A percentile compares a stretch with the other conserved stretches of the same genome.
phyloP scores from a whole-genome alignment of 495 filamentous ascomycete species.

The Neohortaea acidophila region DNA sequence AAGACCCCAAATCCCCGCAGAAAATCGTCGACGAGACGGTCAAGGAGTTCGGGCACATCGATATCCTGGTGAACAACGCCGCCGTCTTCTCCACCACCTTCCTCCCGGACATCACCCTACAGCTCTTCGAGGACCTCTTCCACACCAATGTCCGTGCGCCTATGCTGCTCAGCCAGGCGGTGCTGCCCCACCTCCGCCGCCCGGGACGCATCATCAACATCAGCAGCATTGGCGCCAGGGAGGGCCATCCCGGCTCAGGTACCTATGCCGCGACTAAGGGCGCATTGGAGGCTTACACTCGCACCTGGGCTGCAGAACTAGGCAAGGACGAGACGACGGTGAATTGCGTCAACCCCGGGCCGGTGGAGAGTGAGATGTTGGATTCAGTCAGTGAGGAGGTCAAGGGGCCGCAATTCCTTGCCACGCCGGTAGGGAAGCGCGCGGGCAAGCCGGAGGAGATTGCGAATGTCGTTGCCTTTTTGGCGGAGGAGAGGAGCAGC shows the following conservation, averaged over 20 bases:
- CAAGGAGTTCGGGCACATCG: slow-evolving; percentile 24
- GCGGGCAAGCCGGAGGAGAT: slow-evolving; percentile 23
- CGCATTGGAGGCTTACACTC: slow-evolving; percentile 33
- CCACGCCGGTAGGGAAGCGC: slow-evolving; percentile 28
- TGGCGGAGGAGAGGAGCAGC: slow-evolving; percentile 19
- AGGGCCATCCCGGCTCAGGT: slow-evolving; percentile 25
- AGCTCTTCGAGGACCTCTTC: slow-evolving; percentile 28
- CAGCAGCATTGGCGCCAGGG: slow-evolving; percentile 32
- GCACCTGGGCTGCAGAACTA: slow-evolving; percentile 31
- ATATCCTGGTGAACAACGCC: slow-evolving; percentile 29
- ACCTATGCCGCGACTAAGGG: slow-evolving; percentile 35
- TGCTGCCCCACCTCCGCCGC: slow-evolving; percentile 32
- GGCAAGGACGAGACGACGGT: slow-evolving; percentile 31
- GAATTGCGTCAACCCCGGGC: slow-evolving; percentile 32
- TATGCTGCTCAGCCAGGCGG: slow-evolving; percentile 30
- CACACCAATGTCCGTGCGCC: slow-evolving; percentile 31
- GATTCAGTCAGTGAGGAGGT: slow-evolving; percentile 24
- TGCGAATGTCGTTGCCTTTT: slow-evolving; percentile 24
- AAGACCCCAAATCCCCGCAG: slow-evolving; percentile 19
- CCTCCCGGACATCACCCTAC: slow-evolving; percentile 23
- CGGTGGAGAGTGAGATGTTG: slow-evolving; percentile 29
- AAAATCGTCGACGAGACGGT: slow-evolving; percentile 21
- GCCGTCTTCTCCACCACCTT: slow-evolving; percentile 15
- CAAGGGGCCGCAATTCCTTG: slow-evolving; percentile 24
- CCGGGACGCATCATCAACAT: slow-evolving; percentile 43